Evolutionary conservation across 306 rosid species (phyloP).

Genomic region (Trifolium repens): DNA sequence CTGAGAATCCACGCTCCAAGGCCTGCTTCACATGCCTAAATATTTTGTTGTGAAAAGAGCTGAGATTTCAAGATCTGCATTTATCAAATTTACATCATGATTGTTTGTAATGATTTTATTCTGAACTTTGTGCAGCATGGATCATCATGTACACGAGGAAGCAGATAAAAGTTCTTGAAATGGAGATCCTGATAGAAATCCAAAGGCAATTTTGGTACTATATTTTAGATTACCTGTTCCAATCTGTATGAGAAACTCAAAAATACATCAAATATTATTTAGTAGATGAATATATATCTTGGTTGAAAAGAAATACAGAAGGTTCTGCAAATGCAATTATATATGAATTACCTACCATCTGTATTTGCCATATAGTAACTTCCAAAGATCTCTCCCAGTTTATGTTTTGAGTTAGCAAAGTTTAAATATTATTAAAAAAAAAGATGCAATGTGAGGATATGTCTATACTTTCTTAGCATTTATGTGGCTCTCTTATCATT

Average conservation of each 20-base stretch:
- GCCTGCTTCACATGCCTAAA: not conserved
- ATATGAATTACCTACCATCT: too few relatives aligned
- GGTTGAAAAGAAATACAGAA: too few relatives aligned
- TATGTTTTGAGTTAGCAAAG: too few relatives aligned
- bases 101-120: constrained; percentile 13
- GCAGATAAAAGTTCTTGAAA: constrained; percentile 11
- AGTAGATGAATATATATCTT: too few relatives aligned
- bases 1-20: not conserved
- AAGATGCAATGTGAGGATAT: too few relatives aligned
- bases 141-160: constrained; percentile 26
- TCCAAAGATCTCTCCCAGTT: too few relatives aligned
- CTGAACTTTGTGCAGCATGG: constrained; percentile 34
- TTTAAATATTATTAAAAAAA: too few relatives aligned
- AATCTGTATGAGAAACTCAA: not conserved
- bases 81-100: constrained; percentile 4
- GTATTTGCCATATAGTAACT: too few relatives aligned
- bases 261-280: too few relatives aligned
- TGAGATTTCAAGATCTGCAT: constrained; percentile 12
- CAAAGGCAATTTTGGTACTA: not conserved
- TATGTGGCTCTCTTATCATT: too few relatives aligned
- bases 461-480: too few relatives aligned
- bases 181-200: constrained; percentile 4
- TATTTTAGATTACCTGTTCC: not conserved
- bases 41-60: not conserved
- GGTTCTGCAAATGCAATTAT: too few relatives aligned